Base-by-base conservation (phyloP, 805 yeast species). In the Wickerhamomyces ciferrii region DNA sequence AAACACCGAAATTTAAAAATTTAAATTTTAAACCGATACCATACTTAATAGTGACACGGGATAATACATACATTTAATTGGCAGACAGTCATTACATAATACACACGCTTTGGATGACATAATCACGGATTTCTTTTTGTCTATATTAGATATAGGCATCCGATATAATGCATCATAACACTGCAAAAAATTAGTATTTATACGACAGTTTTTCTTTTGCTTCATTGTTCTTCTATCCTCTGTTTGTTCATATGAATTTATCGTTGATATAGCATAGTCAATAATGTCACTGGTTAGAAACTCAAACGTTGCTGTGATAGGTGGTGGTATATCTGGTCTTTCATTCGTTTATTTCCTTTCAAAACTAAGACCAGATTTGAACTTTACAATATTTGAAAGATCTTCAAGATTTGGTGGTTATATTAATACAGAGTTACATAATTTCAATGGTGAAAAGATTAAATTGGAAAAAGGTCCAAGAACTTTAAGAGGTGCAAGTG, bases 301-400 rank as follows among this genome's bases (percentile, higher is more conserved):
- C 41, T 53, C 79, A 1, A 63, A 63, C 19, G 81, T 90, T 2
- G 90, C 86, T 0, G 86, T 91, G 0, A 59, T 90, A 1, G 99
- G 99, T 0, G 84, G 87, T 1, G 99, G 99, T 0, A 77, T 92
- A 2, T 85, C 96, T 0, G 97, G 97, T 0, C 69, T 94, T 3
- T 70, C 89, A 2, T 86, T 77, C 58, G 78, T 85, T 1, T 85
- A 83, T 56, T 86, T 84, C 56, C 68, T 90, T 14, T 70, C 74
- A 32, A 76, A 75, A 45, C 62, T 88, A n/a, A 71, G 96, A 43
- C 97, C 97, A 0, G 96, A 90, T 61, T 55, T 87, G 18, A 64
- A 67, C 4, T 74, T 92, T 40, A 77, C 78, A 1, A 58, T 92
- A 0, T 76, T 74, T 48, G 98, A 92, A 51, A 60, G 74, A 17